Base-by-base conservation (phyloP, 768 basidiomycete species). In the Megacollybia marginata region DNA sequence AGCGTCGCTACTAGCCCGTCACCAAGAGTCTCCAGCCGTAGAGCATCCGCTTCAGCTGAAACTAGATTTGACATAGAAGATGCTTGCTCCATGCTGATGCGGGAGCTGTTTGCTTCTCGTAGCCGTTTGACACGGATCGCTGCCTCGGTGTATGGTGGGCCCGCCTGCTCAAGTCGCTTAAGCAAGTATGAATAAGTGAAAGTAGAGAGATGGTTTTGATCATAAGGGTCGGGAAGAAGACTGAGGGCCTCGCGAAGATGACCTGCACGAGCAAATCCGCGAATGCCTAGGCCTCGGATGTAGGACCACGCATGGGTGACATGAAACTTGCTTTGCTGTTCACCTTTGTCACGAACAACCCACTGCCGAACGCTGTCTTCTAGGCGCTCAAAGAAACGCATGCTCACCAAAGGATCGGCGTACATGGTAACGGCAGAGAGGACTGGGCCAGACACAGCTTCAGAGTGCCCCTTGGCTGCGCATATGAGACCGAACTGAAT, bases 391-490 rank as follows among this genome's bases (percentile, higher is more conserved):
- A 85, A 51, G 55, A 80, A 81, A 6, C 51, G 52, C 42, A 59
- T 52, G 50, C 65, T 63, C 40, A 66, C 55, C 1, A 62, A 53
- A 4, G 65, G 63, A 5, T 60, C 50, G 2, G 74, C 67, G 59
- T 71, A 76, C 18, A 73, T 73, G 35, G 75, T 63, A 16, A 85
- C 59, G 4, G 62, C 60, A 2, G 70, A 65, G 32, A 78, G 51
- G 46, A 65, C 55, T 8, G 55, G 52, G 5, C 31, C 35, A 31
- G 47, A 47, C 16, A 72, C 47, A 1, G 50, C 38, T 10, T 52
- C 35, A 4, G 52, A 52, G 51, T 69, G 74, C 4, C 75, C 75
- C 55, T 75, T 76, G 4, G 52, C 54, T 4, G 70, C 62, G 42
- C 68, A 56, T 19, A 71, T 59, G n/a, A 68, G 50, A 19, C 66